phyloP scores from a whole-genome alignment of 2,329 filamentous ascomycete genomes.

The Ilyonectria destructans region DNA sequence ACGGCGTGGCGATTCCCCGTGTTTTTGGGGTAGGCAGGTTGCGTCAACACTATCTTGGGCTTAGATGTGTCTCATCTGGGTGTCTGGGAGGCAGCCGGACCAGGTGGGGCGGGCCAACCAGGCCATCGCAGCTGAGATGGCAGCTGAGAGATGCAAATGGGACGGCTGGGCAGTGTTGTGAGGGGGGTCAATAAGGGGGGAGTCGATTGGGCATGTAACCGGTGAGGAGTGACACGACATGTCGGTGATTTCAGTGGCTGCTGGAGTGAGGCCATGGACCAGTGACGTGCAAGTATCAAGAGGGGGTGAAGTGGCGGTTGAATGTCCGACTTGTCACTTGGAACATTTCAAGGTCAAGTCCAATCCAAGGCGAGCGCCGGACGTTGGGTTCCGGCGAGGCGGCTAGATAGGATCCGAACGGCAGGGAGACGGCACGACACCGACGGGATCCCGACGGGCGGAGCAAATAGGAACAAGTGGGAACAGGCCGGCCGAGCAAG shows the following conservation, averaged over 20 bases:
- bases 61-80: not conserved
- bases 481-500: conserved; percentile 9
- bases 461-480: conserved; percentile 5
- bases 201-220: conserved; percentile 20
- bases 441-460: not conserved
- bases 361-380: conserved; percentile 8
- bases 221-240: conserved; percentile 19
- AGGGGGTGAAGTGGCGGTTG: conserved; percentile 4
- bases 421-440: no score
- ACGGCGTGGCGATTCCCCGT: not conserved
- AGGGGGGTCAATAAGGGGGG: not conserved
- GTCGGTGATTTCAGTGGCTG: conserved; percentile 8
- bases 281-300: not conserved
- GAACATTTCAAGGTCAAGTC: conserved; percentile 6
- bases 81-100: not conserved
- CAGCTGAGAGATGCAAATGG: not conserved
- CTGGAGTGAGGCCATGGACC: not conserved
- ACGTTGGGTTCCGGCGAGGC: conserved; percentile 15
- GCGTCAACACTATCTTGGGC: conserved; percentile 4
- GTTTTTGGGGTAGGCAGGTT: not conserved
- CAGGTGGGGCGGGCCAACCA: not conserved
- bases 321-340: conserved; percentile 22
- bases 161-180: not conserved
- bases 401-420: not conserved
- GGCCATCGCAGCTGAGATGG: not conserved